Conservation (phyloP, 768 basidiomycete species). For the Suillus weaverae region DNA sequence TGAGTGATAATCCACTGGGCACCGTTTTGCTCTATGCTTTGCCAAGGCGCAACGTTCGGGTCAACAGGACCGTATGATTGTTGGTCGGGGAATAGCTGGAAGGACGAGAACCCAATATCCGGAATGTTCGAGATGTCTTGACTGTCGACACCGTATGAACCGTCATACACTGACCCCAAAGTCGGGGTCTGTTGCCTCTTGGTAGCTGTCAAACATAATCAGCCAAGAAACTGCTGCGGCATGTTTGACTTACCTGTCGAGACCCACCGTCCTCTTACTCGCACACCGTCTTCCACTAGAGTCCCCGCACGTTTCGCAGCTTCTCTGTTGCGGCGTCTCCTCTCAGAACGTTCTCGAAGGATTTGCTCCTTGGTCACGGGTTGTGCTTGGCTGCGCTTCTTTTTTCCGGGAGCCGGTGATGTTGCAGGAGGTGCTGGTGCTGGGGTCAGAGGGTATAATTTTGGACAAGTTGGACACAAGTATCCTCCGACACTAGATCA, state of each 20-base stretch:
- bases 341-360: slow-evolving; percentile 48
- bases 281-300: slow-evolving; percentile 39
- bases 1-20: slow-evolving; percentile 57
- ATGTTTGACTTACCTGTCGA: slow-evolving; percentile 44
- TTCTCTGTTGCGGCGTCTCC: slow-evolving; percentile 45
- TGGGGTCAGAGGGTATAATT: slow-evolving; percentile 45
- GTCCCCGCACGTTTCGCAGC: slow-evolving; percentile 35
- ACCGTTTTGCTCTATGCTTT: slow-evolving; percentile 52
- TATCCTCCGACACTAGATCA: slow-evolving; percentile 49
- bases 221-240: slow-evolving; percentile 8
- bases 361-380: slow-evolving; percentile 50
- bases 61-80: slow-evolving; percentile 50
- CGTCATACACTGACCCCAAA: slow-evolving; percentile 56
- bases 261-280: slow-evolving; percentile 61
- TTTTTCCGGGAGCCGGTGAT: slow-evolving; percentile 38
- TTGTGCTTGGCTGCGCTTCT: slow-evolving; percentile 33
- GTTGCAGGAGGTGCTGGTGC: slow-evolving; percentile 41
- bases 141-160: slow-evolving; percentile 64
- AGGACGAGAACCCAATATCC: slow-evolving; percentile 55
- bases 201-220: slow-evolving; percentile 36
- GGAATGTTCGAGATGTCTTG: slow-evolving; percentile 63
- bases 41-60: slow-evolving; percentile 49
- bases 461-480: slow-evolving; percentile 55
- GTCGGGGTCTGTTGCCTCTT: slow-evolving; percentile 45
- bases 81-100: slow-evolving; percentile 73